Evolutionary conservation across 805 yeast genomes (phyloP).

Genomic region (Teunomyces funiuensis): DNA sequence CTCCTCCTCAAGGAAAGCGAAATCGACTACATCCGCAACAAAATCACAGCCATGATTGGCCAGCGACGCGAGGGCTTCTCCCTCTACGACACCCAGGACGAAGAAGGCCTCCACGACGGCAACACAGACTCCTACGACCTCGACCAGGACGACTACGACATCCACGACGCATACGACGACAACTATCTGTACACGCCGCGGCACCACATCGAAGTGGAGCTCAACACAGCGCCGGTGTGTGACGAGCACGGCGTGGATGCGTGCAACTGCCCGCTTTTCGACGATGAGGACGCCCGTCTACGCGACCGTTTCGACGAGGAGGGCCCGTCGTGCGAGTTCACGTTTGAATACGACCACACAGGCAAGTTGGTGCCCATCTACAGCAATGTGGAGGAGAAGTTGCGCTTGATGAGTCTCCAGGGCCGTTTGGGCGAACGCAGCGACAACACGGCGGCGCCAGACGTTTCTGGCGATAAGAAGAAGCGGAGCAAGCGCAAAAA

Average conservation of each 20-base stretch:
- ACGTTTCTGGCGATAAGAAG: conserved; percentile 10
- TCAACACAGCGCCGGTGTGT: conserved; percentile 35
- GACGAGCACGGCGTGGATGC: conserved; percentile 25
- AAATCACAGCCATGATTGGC: conserved; percentile 24
- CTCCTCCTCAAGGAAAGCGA: conserved; percentile 24
- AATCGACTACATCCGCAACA: conserved; percentile 27
- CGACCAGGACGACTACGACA: conserved; percentile 38
- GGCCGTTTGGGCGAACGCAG: conserved; percentile 7
- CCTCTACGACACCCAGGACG: conserved; percentile 38
- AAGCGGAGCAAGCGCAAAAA: conserved; percentile 22
- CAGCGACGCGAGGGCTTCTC: conserved; percentile 25
- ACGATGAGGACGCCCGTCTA: conserved; percentile 5
- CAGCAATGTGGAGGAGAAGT: conserved; percentile 38
- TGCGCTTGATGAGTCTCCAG: conserved; percentile 33
- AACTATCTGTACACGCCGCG: conserved; percentile 29
- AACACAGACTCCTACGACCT: conserved; percentile 23
- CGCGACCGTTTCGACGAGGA: conserved; percentile 17
- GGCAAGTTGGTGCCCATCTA: conserved; percentile 43
- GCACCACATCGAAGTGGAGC: conserved; percentile 44
- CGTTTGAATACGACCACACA: conserved; percentile 43
- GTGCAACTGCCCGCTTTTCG: conserved; percentile 27
- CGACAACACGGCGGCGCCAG: conserved; percentile 8
- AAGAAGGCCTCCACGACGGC: conserved; percentile 39
- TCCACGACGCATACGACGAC: conserved; percentile 34
- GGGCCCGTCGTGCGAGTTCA: conserved; percentile 45